Percentiles rank a stretch among this genome's conserved stretches.
Conservation (phyloP, 208 protist species). For the Trypanosoma cruzi region DNA sequence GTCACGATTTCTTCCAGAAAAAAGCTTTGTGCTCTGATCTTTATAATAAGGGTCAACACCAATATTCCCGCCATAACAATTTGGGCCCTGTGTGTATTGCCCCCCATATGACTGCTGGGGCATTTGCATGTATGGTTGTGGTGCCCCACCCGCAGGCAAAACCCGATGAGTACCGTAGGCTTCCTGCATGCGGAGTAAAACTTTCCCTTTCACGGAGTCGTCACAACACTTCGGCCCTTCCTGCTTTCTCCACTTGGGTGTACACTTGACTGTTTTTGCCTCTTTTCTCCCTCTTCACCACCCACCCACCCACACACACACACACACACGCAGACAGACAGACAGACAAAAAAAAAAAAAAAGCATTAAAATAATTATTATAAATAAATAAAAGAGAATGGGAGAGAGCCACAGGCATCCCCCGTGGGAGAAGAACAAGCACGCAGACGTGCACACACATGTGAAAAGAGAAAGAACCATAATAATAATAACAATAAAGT, state of each 20-base stretch:
- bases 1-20: slow-evolving; percentile 7
- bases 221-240: neutral
- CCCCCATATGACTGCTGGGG: neutral
- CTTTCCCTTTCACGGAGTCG: neutral
- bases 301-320: neutral
- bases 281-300: neutral
- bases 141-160: too few relatives aligned
- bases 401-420: too few relatives aligned
- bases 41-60: slow-evolving; percentile 7
- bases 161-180: neutral
- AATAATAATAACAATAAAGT: too few relatives aligned
- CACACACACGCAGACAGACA: neutral
- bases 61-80: neutral
- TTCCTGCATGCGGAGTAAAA: neutral
- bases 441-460: too few relatives aligned
- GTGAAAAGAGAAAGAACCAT: too few relatives aligned
- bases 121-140: neutral
- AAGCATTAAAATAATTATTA: slow-evolving; percentile 8
- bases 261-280: neutral
- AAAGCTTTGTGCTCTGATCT: slow-evolving; percentile 20
- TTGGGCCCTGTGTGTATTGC: neutral
- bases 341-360: slow-evolving; percentile 18
- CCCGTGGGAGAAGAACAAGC: too few relatives aligned
- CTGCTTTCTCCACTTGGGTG: neutral
- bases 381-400: too few relatives aligned